phyloP scores from a whole-genome alignment of 345 rosid genomes.

The Citrus hindsii region DNA sequence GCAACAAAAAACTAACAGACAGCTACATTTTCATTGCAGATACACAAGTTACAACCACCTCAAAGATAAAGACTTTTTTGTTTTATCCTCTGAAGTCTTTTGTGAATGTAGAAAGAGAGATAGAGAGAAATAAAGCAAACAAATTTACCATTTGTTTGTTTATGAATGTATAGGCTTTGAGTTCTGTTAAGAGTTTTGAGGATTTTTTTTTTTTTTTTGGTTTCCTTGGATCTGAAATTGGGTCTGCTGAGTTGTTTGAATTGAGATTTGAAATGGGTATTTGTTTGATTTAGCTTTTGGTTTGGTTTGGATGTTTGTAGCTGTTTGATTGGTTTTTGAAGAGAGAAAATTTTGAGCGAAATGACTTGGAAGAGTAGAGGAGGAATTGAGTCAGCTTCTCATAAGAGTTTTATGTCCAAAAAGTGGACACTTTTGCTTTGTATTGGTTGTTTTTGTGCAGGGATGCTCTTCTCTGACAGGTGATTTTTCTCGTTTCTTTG shows the following conservation, averaged over 20 bases:
- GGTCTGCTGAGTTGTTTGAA: slow-evolving; percentile 27
- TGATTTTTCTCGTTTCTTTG: slow-evolving; percentile 18
- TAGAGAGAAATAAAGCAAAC: not conserved
- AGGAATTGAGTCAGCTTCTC: slow-evolving; percentile 36
- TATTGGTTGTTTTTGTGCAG: slow-evolving; percentile 88
- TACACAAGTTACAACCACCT: not conserved
- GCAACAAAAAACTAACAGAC: not conserved
- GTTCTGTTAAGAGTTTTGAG: slow-evolving; percentile 11
- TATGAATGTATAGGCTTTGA: not conserved
- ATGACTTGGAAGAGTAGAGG: slow-evolving; percentile 69
- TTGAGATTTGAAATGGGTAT: slow-evolving; percentile 26
- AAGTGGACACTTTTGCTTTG: slow-evolving; percentile 85
- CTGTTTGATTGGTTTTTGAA: not conserved
- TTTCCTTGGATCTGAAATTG: slow-evolving; percentile 43
- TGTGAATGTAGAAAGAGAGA: not conserved
- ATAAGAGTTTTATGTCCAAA: slow-evolving; percentile 52
- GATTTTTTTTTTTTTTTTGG: not conserved
- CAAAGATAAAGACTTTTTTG: not conserved
- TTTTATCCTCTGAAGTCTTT: not conserved
- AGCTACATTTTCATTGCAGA: not conserved
- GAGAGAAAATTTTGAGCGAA: not conserved
- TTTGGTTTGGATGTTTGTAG: not conserved
- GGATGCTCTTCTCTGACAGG: slow-evolving; percentile 86
- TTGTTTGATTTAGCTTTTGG: slow-evolving; percentile 22
- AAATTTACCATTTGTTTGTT: not conserved